Evolutionary conservation across 768 basidiomycete genomes (phyloP).

Genomic region (Lactifluus echinatus): DNA sequence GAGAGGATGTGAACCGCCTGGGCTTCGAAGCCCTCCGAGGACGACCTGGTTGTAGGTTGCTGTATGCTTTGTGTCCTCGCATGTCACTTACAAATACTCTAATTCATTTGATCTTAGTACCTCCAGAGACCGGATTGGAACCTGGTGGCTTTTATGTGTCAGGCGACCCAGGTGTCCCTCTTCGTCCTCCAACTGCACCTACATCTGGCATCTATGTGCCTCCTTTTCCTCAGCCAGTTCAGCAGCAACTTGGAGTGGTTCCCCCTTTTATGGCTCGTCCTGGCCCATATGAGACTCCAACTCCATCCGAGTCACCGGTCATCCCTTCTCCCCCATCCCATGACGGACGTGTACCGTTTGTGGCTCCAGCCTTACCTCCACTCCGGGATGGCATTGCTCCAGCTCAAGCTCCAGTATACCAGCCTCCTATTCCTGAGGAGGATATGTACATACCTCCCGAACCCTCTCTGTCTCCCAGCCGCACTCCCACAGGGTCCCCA

Average conservation of each 20-base stretch:
- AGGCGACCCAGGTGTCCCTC: not conserved
- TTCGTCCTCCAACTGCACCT: not conserved
- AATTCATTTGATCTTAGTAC: not conserved
- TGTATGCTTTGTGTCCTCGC: no score
- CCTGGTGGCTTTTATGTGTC: constrained; percentile 11
- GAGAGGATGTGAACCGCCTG: constrained; percentile 38
- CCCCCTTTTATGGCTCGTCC: not conserved
- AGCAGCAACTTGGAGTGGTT: not conserved
- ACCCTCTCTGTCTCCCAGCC: not conserved
- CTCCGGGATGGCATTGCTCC: not conserved
- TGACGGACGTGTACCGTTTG: not conserved
- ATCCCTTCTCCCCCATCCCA: constrained; percentile 9
- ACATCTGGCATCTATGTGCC: not conserved
- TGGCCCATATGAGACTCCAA: not conserved
- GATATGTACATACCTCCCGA: constrained; percentile 8
- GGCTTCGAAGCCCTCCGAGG: constrained; percentile 3
- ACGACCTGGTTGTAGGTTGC: constrained; percentile 1
- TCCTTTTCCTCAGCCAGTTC: not conserved
- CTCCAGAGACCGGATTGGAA: not conserved
- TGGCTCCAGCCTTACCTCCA: not conserved
- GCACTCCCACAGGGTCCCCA: not conserved
- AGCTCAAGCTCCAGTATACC: constrained; percentile 4
- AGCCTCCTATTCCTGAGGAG: constrained; percentile 10
- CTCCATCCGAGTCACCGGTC: constrained; percentile 6
- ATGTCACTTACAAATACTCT: constrained; percentile 11